Percentiles rank a stretch among this genome's conserved stretches.
These are phyloP conservation scores for Cordyceps cateniannulata DNA, from an alignment of 2,329 filamentous ascomycete species.

Conservation along the genomic window DNA sequence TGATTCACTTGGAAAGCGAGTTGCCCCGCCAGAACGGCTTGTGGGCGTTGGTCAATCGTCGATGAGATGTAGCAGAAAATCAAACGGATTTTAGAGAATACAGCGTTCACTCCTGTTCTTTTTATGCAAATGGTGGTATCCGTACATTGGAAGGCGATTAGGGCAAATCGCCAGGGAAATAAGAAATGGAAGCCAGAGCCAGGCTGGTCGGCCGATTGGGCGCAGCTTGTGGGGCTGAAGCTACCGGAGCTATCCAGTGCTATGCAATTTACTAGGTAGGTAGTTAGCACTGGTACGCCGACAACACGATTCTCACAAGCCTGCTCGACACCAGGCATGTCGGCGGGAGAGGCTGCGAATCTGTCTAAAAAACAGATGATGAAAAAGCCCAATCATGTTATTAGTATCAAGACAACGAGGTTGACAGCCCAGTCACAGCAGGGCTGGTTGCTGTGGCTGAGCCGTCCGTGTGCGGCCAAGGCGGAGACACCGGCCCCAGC, in stretches of 20 bases:
- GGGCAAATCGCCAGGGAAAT: too few relatives aligned
- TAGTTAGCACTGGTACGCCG: neutral
- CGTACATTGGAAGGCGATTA: too few relatives aligned
- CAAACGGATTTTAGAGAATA: neutral
- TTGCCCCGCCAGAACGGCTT: neutral
- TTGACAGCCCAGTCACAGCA: neutral
- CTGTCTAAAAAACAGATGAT: neutral
- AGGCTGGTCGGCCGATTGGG: too few relatives aligned
- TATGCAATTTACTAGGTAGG: neutral
- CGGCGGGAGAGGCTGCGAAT: neutral
- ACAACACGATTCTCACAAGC: neutral
- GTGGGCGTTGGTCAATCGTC: neutral
- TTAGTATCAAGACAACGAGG: neutral
- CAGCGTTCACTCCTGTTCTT: neutral
- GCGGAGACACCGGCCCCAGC: neutral
- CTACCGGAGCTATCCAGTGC: neutral
- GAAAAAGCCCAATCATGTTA: neutral
- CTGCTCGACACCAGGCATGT: neutral
- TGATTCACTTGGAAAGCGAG: slow-evolving; percentile 15
- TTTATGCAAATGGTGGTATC: too few relatives aligned
- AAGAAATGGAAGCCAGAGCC: too few relatives aligned
- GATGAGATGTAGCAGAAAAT: neutral
- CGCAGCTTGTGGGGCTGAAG: neutral
- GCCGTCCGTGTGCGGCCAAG: neutral
- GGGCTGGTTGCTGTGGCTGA: neutral